phyloP scores from a whole-genome alignment of 106 monocot genomes.

The Dactylorhiza incarnata region DNA sequence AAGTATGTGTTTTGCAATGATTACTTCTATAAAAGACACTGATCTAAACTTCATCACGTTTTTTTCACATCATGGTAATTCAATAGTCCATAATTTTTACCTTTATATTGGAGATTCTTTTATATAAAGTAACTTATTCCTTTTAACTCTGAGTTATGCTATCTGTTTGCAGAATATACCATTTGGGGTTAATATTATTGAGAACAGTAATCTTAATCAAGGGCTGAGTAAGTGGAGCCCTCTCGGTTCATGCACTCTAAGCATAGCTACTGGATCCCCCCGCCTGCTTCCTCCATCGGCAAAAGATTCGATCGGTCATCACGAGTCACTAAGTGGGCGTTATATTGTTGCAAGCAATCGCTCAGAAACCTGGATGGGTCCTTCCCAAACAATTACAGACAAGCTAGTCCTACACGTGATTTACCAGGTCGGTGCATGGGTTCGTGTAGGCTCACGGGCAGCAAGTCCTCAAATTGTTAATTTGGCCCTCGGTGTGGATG shows the following conservation, averaged over 20 bases:
- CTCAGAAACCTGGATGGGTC: conserved; percentile 56
- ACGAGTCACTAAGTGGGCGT: conserved; percentile 30
- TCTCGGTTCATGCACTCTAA: conserved; percentile 40
- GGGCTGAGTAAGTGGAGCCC: conserved; percentile 39
- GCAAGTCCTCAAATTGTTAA: conserved; percentile 35
- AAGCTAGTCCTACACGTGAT: conserved; percentile 30
- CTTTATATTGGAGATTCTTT: too few relatives aligned
- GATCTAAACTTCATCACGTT: too few relatives aligned
- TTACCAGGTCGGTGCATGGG: conserved; percentile 53
- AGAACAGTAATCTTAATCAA: conserved; percentile 44
- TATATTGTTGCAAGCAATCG: conserved; percentile 31
- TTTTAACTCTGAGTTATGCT: not conserved
- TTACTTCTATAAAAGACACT: too few relatives aligned
- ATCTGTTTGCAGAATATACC: conserved; percentile 27
- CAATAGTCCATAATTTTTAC: too few relatives aligned
- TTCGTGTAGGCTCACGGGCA: conserved; percentile 32
- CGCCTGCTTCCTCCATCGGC: conserved; percentile 32
- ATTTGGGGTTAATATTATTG: conserved; percentile 45
- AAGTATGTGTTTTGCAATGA: too few relatives aligned
- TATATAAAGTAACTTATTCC: too few relatives aligned
- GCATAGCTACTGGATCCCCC: conserved; percentile 31
- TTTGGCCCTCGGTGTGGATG: conserved; percentile 40
- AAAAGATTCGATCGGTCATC: conserved; percentile 30
- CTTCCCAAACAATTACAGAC: conserved; percentile 39
- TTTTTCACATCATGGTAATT: too few relatives aligned